Evolutionary conservation across 495 filamentous ascomycete genomes (phyloP).

Genomic region (Durotheca rogersii): DNA sequence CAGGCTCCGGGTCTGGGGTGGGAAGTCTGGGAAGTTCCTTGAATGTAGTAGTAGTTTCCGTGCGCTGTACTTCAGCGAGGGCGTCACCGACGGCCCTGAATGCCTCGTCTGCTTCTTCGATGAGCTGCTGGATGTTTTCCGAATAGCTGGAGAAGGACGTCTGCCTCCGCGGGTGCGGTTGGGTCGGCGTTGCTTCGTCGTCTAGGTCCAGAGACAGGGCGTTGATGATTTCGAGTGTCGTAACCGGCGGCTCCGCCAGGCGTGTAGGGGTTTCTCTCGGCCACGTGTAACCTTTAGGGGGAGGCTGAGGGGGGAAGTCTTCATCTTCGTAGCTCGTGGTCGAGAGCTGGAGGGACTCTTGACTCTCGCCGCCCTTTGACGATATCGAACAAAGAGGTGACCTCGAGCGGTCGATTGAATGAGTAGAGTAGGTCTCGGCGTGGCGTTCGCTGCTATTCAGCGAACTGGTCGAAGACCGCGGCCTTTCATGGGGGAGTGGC

Average conservation of each 20-base stretch:
- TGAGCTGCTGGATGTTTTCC: slow-evolving; percentile 45
- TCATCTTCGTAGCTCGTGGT: slow-evolving; percentile 26
- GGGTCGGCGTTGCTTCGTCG: slow-evolving; percentile 28
- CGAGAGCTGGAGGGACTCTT: slow-evolving; percentile 30
- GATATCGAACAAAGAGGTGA: slow-evolving; percentile 34
- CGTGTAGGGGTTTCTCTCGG: slow-evolving; percentile 15
- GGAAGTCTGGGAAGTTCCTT: slow-evolving; percentile 20
- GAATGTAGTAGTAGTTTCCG: slow-evolving; percentile 6
- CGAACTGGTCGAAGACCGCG: slow-evolving; percentile 50
- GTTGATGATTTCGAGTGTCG: slow-evolving; percentile 31
- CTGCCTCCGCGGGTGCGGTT: slow-evolving; percentile 17
- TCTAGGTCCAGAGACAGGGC: slow-evolving; percentile 25
- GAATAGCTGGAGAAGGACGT: slow-evolving; percentile 22
- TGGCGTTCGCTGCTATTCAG: slow-evolving; percentile 47
- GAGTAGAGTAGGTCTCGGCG: slow-evolving; percentile 20
- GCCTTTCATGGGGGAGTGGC: slow-evolving; percentile 44
- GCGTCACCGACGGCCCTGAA: slow-evolving; percentile 40
- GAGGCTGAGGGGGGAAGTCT: slow-evolving; percentile 16
- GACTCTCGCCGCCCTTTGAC: slow-evolving; percentile 29
- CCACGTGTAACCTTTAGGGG: slow-evolving; percentile 14
- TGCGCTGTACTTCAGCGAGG: slow-evolving; percentile 36
- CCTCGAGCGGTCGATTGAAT: slow-evolving; percentile 24
- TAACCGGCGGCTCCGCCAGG: slow-evolving; percentile 11
- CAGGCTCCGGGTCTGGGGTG: slow-evolving; percentile 23
- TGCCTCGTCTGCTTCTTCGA: slow-evolving; percentile 48